Evolutionary conservation across 306 rosid species (phyloP).

Genomic region (Cucurbita maxima): DNA sequence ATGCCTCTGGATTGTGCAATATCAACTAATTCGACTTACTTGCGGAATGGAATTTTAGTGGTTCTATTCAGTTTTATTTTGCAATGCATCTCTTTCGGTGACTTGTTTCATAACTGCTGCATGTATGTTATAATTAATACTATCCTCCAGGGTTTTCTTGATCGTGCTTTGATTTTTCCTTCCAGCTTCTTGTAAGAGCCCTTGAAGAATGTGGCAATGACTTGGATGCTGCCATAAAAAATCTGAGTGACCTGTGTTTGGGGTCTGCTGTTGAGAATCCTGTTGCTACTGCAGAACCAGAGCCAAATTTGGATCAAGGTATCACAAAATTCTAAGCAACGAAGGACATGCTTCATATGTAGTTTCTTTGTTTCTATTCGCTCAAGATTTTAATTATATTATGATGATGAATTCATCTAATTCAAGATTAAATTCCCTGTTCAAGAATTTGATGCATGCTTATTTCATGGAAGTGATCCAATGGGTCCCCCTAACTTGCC

Average conservation of each 20-base stretch:
- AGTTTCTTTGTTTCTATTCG: not conserved
- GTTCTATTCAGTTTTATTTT: not conserved
- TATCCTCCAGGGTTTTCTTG: not conserved
- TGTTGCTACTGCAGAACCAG: conserved; percentile 17
- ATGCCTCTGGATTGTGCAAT: not conserved
- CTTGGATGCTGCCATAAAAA: conserved; percentile 71
- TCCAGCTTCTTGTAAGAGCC: conserved; percentile 69
- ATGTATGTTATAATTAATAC: not conserved
- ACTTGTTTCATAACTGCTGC: not conserved
- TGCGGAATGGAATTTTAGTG: not conserved
- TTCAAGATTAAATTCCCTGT: not conserved
- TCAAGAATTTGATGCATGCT: not conserved
- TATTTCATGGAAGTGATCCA: not conserved
- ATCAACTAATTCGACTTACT: not conserved
- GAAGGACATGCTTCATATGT: not conserved
- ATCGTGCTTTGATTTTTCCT: conserved; percentile 6
- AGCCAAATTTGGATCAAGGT: conserved; percentile 34
- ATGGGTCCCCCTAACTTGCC: not conserved
- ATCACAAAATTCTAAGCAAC: not conserved
- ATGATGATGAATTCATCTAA: not conserved
- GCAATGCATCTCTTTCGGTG: not conserved
- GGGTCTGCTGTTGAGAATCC: conserved; percentile 27
- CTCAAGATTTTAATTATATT: not conserved
- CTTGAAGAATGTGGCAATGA: conserved; percentile 72
- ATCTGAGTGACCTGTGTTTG: conserved; percentile 49